Evolutionary conservation across 768 basidiomycete genomes (phyloP), one percentile per base, ranked within the genome.

Genomic region (Panaeolus papilionaceus): DNA sequence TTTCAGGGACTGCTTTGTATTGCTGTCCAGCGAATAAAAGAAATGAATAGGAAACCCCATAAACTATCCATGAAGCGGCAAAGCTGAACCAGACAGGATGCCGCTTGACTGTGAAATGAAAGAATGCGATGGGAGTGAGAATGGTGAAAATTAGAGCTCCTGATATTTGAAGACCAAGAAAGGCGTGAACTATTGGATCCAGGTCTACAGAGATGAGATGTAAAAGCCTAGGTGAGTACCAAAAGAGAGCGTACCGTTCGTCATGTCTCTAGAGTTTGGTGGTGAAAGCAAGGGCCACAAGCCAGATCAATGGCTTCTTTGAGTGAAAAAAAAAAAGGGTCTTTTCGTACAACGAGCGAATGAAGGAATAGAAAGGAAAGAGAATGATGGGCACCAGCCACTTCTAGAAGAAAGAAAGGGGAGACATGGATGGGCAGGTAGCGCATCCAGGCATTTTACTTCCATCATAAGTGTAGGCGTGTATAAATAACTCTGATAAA

Each of bases 51-150:
- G 80, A 80, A 38, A 77, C 38, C 38, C 79, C 77, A 47, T 75
- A 80, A 10, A 79, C 69, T 18, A 78, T 76, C 80, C 80, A 82
- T 1, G 78, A 74, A 26, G 77, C 62, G 67, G 77, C 77, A 64
- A 80, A 81, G 69, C 76, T 79, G 67, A 77, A 79, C 72, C 78
- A 81, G 12, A 78, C 77, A 18, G 75, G 69, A 68, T 78, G 76
- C 23, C 81, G 72, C 44, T 75, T 76, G 11, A 74, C 68, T 16
- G 64, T 66, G 10, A 70, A 72, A 28, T 71, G 75, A 33, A 79
- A 64, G 40, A 73, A 67, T 10, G 79, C 79, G 8, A 77, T 69
- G 14, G 77, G 62, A 10, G 75, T 62, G 23, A 72, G 73, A 37
- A 80, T 28, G 12, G 67, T 51, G 62, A 77, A 79, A 20, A 72